Conservation (phyloP, 139 green algal genomes). For the Picochlorum sp. region DNA sequence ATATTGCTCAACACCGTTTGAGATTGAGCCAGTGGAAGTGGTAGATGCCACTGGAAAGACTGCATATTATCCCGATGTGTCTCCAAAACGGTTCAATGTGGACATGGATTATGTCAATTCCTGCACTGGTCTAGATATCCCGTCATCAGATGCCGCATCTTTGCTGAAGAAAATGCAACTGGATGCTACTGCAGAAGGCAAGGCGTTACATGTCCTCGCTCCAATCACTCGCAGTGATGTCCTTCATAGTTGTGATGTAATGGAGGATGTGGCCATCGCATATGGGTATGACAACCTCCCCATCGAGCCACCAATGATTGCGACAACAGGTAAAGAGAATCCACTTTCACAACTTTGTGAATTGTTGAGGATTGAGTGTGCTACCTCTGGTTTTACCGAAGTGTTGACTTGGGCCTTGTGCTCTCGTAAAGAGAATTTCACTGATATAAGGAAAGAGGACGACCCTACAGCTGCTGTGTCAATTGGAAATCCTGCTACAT, state of each 20-base stretch:
- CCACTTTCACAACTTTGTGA: constrained; percentile 88
- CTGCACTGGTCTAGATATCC: constrained; percentile 63
- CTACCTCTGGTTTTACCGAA: constrained; percentile 69
- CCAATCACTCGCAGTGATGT: constrained; percentile 88
- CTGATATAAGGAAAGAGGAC: constrained; percentile 54
- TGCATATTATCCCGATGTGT: constrained; percentile 74
- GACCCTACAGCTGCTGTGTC: constrained; percentile 60
- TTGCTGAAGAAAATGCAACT: constrained; percentile 88
- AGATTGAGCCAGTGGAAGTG: constrained; percentile 93
- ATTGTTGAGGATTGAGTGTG: constrained; percentile 75
- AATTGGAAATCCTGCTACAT: constrained; percentile 88
- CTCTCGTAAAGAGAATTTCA: constrained; percentile 85
- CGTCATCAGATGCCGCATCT: constrained; percentile 34
- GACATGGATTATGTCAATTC: constrained; percentile 72
- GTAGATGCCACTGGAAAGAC: constrained; percentile 60
- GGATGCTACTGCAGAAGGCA: constrained; percentile 12
- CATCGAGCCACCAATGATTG: constrained; percentile 46
- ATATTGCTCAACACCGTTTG: constrained; percentile 81
- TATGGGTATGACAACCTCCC: constrained; percentile 97
- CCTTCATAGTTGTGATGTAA: constrained; percentile 91
- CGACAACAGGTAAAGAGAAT: constrained; percentile 68
- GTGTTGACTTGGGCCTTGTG: constrained; percentile 81
- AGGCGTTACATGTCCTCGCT: constrained; percentile 37
- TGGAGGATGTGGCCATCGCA: constrained; percentile 97
- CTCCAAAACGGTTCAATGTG: constrained; percentile 50